These are phyloP conservation scores for Penicillium malachiteum DNA, from an alignment of 495 filamentous ascomycete genomes.

Conservation along the genomic window DNA sequence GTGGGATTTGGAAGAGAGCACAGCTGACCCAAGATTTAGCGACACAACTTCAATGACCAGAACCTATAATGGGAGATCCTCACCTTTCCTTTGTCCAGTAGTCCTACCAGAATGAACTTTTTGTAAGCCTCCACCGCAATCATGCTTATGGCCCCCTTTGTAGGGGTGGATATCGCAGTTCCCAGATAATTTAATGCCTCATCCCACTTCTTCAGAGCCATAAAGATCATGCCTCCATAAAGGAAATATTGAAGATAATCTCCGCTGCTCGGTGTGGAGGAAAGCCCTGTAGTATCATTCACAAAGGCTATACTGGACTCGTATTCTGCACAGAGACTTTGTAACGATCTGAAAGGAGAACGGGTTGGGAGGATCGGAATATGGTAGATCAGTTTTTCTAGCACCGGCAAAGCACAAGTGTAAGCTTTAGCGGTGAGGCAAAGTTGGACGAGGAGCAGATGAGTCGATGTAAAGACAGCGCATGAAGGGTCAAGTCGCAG, in stretches of 20 bases:
- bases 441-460: constrained; percentile 59
- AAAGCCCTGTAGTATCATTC: constrained; percentile 56
- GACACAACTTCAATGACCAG: neutral
- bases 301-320: constrained; percentile 50
- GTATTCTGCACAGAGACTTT: constrained; percentile 29
- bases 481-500: constrained; percentile 71
- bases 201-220: constrained; percentile 67
- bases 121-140: constrained; percentile 90
- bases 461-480: constrained; percentile 66
- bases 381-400: constrained; percentile 67
- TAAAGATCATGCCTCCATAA: constrained; percentile 74
- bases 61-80: constrained; percentile 6
- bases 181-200: constrained; percentile 71
- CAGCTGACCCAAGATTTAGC: constrained; percentile 33
- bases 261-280: constrained; percentile 51
- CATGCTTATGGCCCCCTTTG: constrained; percentile 58
- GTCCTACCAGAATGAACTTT: constrained; percentile 81
- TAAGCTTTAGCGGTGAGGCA: constrained; percentile 58
- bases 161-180: constrained; percentile 64
- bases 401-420: constrained; percentile 56
- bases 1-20: constrained; percentile 43
- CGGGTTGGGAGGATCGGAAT: constrained; percentile 49
- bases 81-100: constrained; percentile 71
- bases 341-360: constrained; percentile 16
- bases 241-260: constrained; percentile 77